Conservation (phyloP, 805 yeast genomes). For the Peterozyma toletana region DNA sequence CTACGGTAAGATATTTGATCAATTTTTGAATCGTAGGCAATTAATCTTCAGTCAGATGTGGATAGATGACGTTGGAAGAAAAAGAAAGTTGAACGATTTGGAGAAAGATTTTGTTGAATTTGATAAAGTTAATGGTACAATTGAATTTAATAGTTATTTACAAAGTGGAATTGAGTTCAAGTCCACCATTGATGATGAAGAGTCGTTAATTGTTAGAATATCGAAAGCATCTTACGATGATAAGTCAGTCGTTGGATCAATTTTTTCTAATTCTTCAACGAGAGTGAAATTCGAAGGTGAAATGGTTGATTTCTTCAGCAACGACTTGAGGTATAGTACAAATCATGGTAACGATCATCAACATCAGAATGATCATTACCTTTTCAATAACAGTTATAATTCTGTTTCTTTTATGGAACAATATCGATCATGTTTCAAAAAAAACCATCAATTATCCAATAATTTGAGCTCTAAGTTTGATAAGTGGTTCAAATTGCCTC, state of each 20-base stretch:
- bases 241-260: conserved; percentile 2
- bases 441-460: conserved; percentile 16
- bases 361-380: not conserved
- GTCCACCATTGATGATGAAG: not conserved
- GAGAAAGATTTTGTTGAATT: not conserved
- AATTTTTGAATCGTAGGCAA: conserved; percentile 1
- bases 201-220: not conserved
- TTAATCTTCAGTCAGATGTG: not conserved
- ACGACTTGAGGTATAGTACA: conserved; percentile 19
- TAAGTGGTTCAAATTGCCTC: conserved; percentile 29
- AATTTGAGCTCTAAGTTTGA: conserved; percentile 21
- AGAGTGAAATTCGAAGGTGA: conserved; percentile 16
- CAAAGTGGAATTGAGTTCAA: conserved; percentile 1
- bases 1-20: conserved; percentile 1
- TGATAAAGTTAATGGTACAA: not conserved
- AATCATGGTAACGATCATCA: conserved; percentile 16
- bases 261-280: not conserved
- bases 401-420: not conserved
- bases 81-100: not conserved
- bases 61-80: not conserved
- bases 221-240: conserved; percentile 1
- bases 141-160: conserved; percentile 2
- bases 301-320: conserved; percentile 20
- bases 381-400: not conserved
- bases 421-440: conserved; percentile 16